These are phyloP conservation scores for Acephala macrosclerotiorum DNA, from an alignment of 2,329 filamentous ascomycete genomes.

Conservation along the genomic window DNA sequence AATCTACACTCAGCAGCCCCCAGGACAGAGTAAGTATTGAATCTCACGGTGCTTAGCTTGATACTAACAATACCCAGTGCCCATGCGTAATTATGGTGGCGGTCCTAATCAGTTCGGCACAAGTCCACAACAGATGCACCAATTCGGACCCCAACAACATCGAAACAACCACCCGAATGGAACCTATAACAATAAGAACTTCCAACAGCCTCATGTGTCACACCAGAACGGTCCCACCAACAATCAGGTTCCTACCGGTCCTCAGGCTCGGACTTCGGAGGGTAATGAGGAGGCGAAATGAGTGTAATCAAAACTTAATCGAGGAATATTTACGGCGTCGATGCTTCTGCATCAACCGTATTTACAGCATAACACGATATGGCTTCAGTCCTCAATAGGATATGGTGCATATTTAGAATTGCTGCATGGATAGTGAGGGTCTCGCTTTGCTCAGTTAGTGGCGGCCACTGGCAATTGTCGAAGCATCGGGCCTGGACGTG, in stretches of 20 bases:
- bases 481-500: slow-evolving; percentile 36
- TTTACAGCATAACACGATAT: slow-evolving; percentile 34
- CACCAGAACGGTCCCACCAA: slow-evolving; percentile 50
- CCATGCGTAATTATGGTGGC: slow-evolving; percentile 65
- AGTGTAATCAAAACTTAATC: slow-evolving; percentile 30
- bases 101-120: slow-evolving; percentile 69
- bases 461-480: slow-evolving; percentile 27
- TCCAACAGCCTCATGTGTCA: slow-evolving; percentile 49
- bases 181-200: slow-evolving; percentile 58
- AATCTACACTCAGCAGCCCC: slow-evolving; percentile 73
- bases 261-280: slow-evolving; percentile 49
- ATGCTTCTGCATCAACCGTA: slow-evolving; percentile 42
- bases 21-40: slow-evolving; percentile 72
- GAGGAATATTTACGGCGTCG: slow-evolving; percentile 36
- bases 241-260: slow-evolving; percentile 45
- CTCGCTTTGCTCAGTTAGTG: slow-evolving; percentile 37
- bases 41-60: background rate
- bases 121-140: slow-evolving; percentile 67
- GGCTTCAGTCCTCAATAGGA: slow-evolving; percentile 33
- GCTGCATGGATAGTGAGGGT: slow-evolving; percentile 38
- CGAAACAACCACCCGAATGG: slow-evolving; percentile 61
- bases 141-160: slow-evolving; percentile 62
- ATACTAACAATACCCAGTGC: slow-evolving; percentile 57
- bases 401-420: slow-evolving; percentile 40
- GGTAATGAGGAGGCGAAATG: slow-evolving; percentile 57